Evolutionary conservation across 1,139 yeast genomes (phyloP), one percentile per base, ranked within the genome.

Genomic region (Lipomyces yarrowii): DNA sequence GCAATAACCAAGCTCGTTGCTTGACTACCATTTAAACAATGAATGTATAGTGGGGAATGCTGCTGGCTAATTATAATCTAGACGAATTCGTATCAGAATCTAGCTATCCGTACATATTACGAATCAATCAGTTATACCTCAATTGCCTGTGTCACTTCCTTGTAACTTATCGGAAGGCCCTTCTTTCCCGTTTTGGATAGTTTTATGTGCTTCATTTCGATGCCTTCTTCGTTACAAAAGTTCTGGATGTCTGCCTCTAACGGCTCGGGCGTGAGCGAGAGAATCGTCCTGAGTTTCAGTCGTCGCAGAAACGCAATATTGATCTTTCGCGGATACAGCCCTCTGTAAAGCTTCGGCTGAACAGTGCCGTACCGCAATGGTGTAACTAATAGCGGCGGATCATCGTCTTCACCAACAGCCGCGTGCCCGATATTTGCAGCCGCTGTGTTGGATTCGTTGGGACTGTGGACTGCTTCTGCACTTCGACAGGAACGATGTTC

Each of bases 11-110:
- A 80, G 46, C 96, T 86, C 0, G 96, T 90, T 1, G 91, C 90
- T 71, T 91, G 94, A 7, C 96, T 92, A 0, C 98, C 98, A 74
- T 91, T 93, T 35, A 88, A 79, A 76, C 98, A 93, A 76, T 93
- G 97, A 3, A 94, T 77, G 75, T 90, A 93, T 10, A 90, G 81
- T 0, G 98, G 97, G 13, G 87, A 84, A 71, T 82, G 80, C 56
- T 84, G 83, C 48, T 81, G 79, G 73, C 89, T 87, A 21, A 89
- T 81, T 71, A 91, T 81, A 59, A 86, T 69, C 71, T 70, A 48
- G 15, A 55, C 11, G n/a, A 8, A 26, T 4, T 11, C n/a, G 11
- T 52, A 62, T 56, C 51, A 56, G 64, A 26, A 13, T 7, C 23
- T n/a, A 37, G 39, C 53, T 10, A 26, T 21, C 8, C n/a, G 2